Evolutionary conservation across 2,329 filamentous ascomycete genomes (phyloP), one percentile per base, ranked within the genome.

Genomic region (Diplodia seriata): DNA sequence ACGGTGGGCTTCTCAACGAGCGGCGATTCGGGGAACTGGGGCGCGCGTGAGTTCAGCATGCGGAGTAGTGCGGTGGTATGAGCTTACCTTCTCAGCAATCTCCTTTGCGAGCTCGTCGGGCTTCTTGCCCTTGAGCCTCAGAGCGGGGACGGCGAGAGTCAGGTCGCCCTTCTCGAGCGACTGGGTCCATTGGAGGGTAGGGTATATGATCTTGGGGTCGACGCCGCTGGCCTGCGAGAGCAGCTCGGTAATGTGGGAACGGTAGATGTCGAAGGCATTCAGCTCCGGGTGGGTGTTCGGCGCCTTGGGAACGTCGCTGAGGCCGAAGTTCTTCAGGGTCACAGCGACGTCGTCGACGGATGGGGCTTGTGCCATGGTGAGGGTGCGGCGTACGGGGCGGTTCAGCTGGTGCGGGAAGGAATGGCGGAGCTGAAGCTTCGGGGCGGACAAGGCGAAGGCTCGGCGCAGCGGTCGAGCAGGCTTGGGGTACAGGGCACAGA

Each of bases 121-220:
- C 72, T 88, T 87, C 79, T 86, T 87, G 73, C 84, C 83, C 78
- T 89, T 94, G 74, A 94, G 80, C 70, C 92, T 86, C 70, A 97
- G 85, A n/a, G 92, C 91, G 18, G 93, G 91, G 9, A 92, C 88
- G 9, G 92, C 89, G 56, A 97, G 81, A 65, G 91, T 86, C 73
- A 96, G 81, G 79, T 97, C 93, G 57, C 93, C 93, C 82, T 94
- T 93, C 71, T 95, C 92, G 26, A 93, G 84, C 47, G 89, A 87
- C 70, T 87, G 84, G 5, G 92, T 94, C 91, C 91, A 94, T 81
- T 91, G 87, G 51, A 97, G 82, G 47, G 88, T 88, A 31, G 88
- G 87, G 80, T 91, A 93, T 76, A 96, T 89, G 73, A 93, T 87
- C 66, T 85, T 82, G 40, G 85, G 78, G 68, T 92, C 90, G 33